Conservation (phyloP, 139 green algal species). For the Chlamydomonas incerta region DNA sequence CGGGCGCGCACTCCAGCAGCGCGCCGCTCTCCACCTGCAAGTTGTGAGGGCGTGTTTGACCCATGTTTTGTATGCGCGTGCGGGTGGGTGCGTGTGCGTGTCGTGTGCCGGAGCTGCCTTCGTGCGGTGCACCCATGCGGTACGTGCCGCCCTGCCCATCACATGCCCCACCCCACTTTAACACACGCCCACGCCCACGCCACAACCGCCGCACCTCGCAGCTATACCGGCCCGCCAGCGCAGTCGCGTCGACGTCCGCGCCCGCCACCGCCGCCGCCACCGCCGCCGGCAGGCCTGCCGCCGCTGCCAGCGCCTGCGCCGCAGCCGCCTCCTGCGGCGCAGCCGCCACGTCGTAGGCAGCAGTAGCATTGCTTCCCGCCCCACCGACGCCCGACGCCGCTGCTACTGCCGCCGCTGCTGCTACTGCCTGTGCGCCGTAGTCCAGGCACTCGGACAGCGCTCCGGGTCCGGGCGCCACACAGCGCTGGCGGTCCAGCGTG, state of each 20-base stretch:
- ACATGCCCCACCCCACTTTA: neutral
- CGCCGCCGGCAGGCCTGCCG: neutral
- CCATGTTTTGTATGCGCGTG: no score
- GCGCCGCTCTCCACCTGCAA: constrained; percentile 27
- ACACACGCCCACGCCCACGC: neutral
- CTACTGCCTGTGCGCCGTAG: neutral
- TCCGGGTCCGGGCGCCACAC: constrained; percentile 22
- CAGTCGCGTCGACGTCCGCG: neutral
- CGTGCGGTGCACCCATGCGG: no score
- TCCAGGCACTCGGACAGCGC: constrained; percentile 45
- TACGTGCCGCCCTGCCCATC: no score
- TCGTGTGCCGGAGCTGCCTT: no score
- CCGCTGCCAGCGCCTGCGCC: neutral
- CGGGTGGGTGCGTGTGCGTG: no score
- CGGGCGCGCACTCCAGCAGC: constrained; percentile 39
- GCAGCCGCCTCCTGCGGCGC: neutral
- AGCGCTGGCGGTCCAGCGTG: constrained; percentile 48
- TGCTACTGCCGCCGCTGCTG: neutral
- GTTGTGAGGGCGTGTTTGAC: no score
- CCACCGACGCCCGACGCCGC: no score
- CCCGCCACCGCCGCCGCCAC: neutral
- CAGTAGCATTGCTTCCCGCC: neutral
- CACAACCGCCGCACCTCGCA: neutral
- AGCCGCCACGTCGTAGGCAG: neutral
- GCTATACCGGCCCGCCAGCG: neutral